A percentile compares a stretch with the other conserved stretches of the same genome.
These are phyloP conservation scores for Citrus australasica DNA, from an alignment of 345 rosid species.

Conservation along the genomic window DNA sequence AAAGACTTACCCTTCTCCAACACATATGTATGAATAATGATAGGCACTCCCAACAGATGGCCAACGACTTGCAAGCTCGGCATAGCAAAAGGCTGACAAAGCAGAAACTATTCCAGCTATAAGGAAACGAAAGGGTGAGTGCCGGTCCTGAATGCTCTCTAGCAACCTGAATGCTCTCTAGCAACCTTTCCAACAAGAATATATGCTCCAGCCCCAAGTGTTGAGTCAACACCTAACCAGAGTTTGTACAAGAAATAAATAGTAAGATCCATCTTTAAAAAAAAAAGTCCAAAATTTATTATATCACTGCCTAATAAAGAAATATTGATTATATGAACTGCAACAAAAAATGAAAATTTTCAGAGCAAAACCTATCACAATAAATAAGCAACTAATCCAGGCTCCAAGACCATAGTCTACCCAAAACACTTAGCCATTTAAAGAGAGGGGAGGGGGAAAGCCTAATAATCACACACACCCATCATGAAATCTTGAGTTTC, in stretches of 20 bases:
- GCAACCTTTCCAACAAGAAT: slow-evolving; percentile 96
- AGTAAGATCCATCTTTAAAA: neutral
- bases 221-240: slow-evolving; percentile 82
- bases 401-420: neutral
- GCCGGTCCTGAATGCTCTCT: slow-evolving; percentile 98
- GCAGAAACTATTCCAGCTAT: slow-evolving; percentile 76
- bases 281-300: no score
- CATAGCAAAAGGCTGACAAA: no score
- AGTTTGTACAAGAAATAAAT: neutral
- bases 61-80: no score
- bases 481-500: neutral
- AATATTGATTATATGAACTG: neutral
- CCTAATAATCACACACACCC: neutral
- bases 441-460: no score
- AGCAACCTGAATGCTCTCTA: slow-evolving; percentile 95
- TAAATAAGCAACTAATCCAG: neutral
- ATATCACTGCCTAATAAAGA: neutral
- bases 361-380: neutral
- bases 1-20: slow-evolving; percentile 79
- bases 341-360: neutral
- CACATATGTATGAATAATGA: slow-evolving; percentile 46
- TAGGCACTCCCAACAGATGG: no score
- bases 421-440: neutral
- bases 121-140: slow-evolving; percentile 72
- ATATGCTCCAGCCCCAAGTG: slow-evolving; percentile 97